A percentile compares a stretch with the other conserved stretches of the same genome.
These are phyloP conservation scores for Fusarium humuli DNA, from an alignment of 2,329 filamentous ascomycete genomes.

Conservation along the genomic window DNA sequence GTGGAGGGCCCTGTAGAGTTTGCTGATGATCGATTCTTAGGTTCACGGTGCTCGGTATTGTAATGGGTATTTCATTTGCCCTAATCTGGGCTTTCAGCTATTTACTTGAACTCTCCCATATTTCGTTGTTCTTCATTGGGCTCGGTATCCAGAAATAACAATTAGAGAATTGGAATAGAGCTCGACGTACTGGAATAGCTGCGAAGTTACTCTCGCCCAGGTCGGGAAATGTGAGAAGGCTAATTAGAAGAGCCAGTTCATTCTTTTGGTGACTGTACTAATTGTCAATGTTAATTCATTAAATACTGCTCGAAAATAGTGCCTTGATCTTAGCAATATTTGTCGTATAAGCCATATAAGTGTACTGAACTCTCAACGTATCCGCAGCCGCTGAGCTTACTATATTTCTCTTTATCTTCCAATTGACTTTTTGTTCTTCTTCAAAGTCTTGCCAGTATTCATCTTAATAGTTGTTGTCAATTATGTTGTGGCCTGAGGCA, in stretches of 20 bases:
- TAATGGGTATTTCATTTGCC: not conserved
- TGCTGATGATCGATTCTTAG: not conserved
- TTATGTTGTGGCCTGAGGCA: constrained; percentile 38
- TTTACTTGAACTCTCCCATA: not conserved
- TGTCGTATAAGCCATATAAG: not conserved
- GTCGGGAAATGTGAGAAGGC: not conserved
- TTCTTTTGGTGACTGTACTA: not conserved
- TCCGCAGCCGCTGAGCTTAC: not conserved
- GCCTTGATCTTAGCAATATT: not conserved
- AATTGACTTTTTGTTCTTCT: not conserved
- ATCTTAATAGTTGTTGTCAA: not conserved
- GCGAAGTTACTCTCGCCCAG: not conserved
- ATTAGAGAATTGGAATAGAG: not conserved
- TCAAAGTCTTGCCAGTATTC: not conserved
- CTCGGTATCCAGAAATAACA: not conserved
- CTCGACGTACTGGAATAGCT: not conserved
- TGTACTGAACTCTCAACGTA: not conserved
- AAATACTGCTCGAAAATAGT: not conserved
- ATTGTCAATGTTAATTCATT: not conserved
- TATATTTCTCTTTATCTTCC: not conserved
- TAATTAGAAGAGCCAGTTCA: not conserved
- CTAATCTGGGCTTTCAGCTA: not conserved
- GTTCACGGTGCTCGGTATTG: not conserved
- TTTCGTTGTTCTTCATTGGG: not conserved
- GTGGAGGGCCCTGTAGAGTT: not conserved